These are phyloP conservation scores for Candida bentonensis DNA, from an alignment of 805 yeast genomes.

Conservation along the genomic window DNA sequence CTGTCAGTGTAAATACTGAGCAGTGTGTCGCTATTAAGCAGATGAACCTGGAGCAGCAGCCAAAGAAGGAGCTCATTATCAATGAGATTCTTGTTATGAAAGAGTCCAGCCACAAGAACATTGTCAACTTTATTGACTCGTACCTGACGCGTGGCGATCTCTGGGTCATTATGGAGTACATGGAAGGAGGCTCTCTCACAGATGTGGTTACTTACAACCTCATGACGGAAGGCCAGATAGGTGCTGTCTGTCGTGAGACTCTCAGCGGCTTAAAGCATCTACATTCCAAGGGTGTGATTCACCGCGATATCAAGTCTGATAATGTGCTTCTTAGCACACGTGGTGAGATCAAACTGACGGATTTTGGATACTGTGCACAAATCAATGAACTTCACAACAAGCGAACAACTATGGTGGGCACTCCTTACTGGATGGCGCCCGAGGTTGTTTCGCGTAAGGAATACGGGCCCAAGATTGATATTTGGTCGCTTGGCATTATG, in stretches of 20 bases:
- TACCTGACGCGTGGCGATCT: conserved; percentile 68
- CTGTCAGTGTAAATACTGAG: conserved; percentile 38
- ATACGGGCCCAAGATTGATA: conserved; percentile 70
- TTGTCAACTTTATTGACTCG: conserved; percentile 88
- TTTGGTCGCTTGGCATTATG: conserved; percentile 78
- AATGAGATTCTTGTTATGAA: conserved; percentile 96
- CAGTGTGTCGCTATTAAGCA: conserved; percentile 88
- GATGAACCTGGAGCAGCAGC: conserved; percentile 83
- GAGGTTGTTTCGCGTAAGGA: conserved; percentile 71
- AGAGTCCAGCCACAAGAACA: conserved; percentile 85
- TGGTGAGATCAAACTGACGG: conserved; percentile 88
- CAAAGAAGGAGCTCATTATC: conserved; percentile 86
- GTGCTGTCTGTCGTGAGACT: conserved; percentile 82
- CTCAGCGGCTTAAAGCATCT: conserved; percentile 81
- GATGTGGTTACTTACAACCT: conserved; percentile 86
- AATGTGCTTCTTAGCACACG: conserved; percentile 71
- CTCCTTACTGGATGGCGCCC: conserved; percentile 89
- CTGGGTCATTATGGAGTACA: conserved; percentile 99
- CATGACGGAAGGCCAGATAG: conserved; percentile 77
- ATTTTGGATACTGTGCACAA: conserved; percentile 79
- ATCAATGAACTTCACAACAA: conserved; percentile 58
- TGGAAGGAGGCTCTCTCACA: conserved; percentile 97
- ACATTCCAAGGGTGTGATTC: conserved; percentile 86
- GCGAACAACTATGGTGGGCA: conserved; percentile 78
- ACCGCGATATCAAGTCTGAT: conserved; percentile 93